Conservation (phyloP, 768 basidiomycete species). For the Leucosporidium creatinivorum region DNA sequence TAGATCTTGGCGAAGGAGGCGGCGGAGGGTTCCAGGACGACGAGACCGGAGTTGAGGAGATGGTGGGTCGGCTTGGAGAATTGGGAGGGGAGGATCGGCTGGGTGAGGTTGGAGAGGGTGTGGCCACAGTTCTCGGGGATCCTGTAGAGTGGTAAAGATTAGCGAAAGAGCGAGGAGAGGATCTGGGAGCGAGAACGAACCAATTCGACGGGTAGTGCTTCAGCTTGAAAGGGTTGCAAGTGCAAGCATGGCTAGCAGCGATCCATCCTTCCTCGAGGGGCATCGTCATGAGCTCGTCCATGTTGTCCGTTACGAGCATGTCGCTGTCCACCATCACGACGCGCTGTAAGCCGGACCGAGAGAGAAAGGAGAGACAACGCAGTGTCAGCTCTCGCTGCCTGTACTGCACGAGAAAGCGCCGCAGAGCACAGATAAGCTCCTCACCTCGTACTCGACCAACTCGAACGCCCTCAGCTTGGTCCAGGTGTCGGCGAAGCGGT, state of each 20-base stretch:
- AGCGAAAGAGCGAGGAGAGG: neutral
- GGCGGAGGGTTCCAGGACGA: conserved; percentile 70
- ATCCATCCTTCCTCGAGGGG: conserved; percentile 61
- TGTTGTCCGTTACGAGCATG: conserved; percentile 74
- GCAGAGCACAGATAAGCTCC: neutral
- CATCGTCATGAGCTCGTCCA: conserved; percentile 59
- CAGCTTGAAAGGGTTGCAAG: conserved; percentile 83
- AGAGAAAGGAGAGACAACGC: too few relatives aligned
- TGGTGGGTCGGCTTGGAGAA: conserved; percentile 62
- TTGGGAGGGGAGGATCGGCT: conserved; percentile 46
- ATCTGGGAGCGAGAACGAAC: conserved; percentile 42
- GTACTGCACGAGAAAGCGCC: neutral
- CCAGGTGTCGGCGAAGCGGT: conserved; percentile 59
- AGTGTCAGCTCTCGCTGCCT: neutral
- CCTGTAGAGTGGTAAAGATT: conserved; percentile 48
- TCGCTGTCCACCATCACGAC: conserved; percentile 78
- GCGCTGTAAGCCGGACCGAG: conserved; percentile 29
- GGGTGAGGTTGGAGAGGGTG: conserved; percentile 47
- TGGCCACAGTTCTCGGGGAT: conserved; percentile 85
- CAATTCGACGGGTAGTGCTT: conserved; percentile 84
- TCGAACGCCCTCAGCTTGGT: conserved; percentile 50
- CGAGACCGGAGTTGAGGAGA: conserved; percentile 84
- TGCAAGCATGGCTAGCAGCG: conserved; percentile 81
- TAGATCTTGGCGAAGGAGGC: conserved; percentile 52
- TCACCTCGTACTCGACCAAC: conserved; percentile 42